These are phyloP conservation scores for Cadophora luteo-olivacea DNA, from an alignment of 2,329 filamentous ascomycete genomes.

Conservation along the genomic window DNA sequence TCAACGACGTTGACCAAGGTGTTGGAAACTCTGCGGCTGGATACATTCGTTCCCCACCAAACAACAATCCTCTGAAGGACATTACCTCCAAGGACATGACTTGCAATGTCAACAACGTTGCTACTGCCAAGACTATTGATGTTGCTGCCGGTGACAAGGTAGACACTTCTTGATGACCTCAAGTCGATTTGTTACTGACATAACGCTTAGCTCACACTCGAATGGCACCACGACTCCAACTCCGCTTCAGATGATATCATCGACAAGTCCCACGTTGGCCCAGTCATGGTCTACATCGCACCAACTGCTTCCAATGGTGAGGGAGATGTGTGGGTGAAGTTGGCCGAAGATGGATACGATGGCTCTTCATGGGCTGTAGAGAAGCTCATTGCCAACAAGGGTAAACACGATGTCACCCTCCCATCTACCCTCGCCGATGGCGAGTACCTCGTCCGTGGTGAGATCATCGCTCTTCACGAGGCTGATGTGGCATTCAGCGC, in stretches of 20 bases:
- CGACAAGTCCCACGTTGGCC: constrained; percentile 57
- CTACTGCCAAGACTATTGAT: constrained; percentile 50
- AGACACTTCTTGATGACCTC: too few species aligned
- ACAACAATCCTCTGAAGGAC: constrained; percentile 49
- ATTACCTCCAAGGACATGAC: constrained; percentile 45
- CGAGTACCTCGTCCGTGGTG: constrained; percentile 51
- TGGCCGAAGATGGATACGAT: constrained; percentile 49
- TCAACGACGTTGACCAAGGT: constrained; percentile 34
- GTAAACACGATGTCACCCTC: constrained; percentile 50
- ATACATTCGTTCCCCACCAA: constrained; percentile 45
- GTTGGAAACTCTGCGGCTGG: constrained; percentile 31
- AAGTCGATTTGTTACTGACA: too few species aligned
- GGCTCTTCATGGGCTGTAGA: constrained; percentile 48
- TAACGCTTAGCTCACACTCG: constrained; percentile 45
- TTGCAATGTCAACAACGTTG: constrained; percentile 56
- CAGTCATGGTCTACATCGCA: constrained; percentile 58
- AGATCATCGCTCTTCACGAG: constrained; percentile 54
- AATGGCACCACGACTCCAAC: constrained; percentile 60
- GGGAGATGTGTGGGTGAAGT: constrained; percentile 58
- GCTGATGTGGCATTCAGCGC: constrained; percentile 39
- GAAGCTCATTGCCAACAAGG: constrained; percentile 50
- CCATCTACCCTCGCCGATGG: constrained; percentile 48
- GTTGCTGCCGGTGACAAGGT: constrained; percentile 55
- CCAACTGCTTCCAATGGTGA: constrained; percentile 51
- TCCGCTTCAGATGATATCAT: constrained; percentile 53